phyloP scores from a whole-genome alignment of 495 filamentous ascomycete genomes.

The Xylaria bambusicola region DNA sequence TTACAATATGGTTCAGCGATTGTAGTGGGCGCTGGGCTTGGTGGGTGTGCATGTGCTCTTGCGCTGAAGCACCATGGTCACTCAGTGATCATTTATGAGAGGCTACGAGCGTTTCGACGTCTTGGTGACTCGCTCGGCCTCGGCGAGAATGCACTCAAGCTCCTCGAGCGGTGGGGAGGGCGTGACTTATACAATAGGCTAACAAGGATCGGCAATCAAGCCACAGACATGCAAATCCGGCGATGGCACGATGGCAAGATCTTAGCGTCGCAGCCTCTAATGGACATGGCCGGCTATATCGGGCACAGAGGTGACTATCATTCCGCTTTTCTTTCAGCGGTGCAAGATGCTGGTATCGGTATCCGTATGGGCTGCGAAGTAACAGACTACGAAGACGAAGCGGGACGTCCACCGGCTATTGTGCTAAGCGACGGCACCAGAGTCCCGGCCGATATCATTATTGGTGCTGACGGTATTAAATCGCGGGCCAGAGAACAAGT shows the following conservation, averaged over 20 bases:
- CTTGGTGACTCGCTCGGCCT: constrained; percentile 55
- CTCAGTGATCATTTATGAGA: constrained; percentile 52
- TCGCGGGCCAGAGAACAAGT: constrained; percentile 47
- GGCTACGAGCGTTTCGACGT: constrained; percentile 48
- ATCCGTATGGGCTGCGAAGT: constrained; percentile 53
- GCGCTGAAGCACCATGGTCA: constrained; percentile 56
- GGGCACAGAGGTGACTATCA: constrained; percentile 57
- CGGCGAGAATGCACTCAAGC: constrained; percentile 53
- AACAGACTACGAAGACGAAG: constrained; percentile 45
- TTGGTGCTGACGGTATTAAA: constrained; percentile 49
- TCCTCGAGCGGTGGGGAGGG: constrained; percentile 52
- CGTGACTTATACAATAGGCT: constrained; percentile 42
- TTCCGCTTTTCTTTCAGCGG: constrained; percentile 51
- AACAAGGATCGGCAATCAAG: constrained; percentile 55
- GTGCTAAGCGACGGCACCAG: constrained; percentile 41
- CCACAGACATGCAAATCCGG: constrained; percentile 54
- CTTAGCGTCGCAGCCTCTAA: constrained; percentile 53
- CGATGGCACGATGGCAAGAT: constrained; percentile 54
- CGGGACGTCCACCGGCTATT: constrained; percentile 34
- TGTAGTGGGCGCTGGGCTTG: constrained; percentile 56
- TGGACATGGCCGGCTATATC: constrained; percentile 60
- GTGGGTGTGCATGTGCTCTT: constrained; percentile 55
- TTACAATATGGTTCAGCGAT: constrained; percentile 37
- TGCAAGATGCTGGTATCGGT: constrained; percentile 48
- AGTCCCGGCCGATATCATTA: constrained; percentile 32